Conservation (phyloP, 306 rosid species). For the Vigna angularis region DNA sequence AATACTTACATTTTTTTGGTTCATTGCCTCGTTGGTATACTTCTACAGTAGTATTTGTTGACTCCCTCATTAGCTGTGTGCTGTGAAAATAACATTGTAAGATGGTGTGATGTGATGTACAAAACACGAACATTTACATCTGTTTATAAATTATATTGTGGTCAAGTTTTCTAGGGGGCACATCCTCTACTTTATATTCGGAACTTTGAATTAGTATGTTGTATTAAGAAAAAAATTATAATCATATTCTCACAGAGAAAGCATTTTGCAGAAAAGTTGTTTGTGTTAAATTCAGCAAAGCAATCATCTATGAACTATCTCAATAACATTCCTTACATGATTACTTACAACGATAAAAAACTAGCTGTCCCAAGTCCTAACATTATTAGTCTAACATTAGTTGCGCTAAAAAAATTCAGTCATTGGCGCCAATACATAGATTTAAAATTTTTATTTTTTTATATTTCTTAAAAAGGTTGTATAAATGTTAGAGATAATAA, state of each 20-base stretch:
- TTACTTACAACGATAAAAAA: background rate
- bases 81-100: background rate
- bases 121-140: background rate
- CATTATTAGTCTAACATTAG: background rate
- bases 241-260: background rate
- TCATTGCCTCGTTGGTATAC: background rate
- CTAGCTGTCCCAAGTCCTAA: no score
- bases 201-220: background rate
- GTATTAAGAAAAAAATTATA: background rate
- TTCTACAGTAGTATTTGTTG: background rate
- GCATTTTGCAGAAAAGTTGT: background rate
- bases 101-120: background rate
- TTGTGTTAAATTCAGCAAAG: slow-evolving; percentile 4
- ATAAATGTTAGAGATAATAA: no score
- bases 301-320: background rate
- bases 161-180: background rate
- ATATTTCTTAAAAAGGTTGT: no score
- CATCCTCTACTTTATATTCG: background rate
- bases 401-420: background rate
- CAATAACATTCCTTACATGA: slow-evolving; percentile 3
- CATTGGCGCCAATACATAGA: background rate
- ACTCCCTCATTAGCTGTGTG: background rate
- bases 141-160: background rate
- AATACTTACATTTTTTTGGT: background rate
- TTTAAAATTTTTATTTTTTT: background rate